Percentiles rank a stretch among this genome's conserved stretches.
Evolutionary conservation across 371 early-diverging fungal species (phyloP).

Genomic region (Sporodiniella umbellata): DNA sequence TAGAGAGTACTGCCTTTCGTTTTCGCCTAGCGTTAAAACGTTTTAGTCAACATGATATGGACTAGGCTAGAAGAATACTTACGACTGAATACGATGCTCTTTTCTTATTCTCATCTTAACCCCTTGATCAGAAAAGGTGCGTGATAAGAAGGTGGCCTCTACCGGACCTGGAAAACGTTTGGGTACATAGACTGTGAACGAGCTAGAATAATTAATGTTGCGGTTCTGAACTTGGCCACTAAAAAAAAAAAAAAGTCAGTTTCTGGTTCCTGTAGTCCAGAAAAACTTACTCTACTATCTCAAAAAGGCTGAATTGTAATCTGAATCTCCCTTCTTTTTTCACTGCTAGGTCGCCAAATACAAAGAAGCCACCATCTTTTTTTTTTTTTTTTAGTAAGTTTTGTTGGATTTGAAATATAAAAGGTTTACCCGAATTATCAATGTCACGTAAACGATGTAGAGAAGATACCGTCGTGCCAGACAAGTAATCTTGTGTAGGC

Average conservation of each 20-base stretch:
- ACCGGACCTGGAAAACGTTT: slow-evolving; percentile 93
- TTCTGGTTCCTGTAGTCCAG: no score
- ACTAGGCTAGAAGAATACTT: no score
- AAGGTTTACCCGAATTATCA: slow-evolving; percentile 42
- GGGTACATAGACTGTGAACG: slow-evolving; percentile 80
- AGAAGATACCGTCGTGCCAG: slow-evolving; percentile 49
- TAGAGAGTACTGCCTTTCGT: no score
- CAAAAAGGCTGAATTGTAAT: slow-evolving; percentile 86
- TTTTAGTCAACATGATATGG: no score
- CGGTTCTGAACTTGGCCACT: slow-evolving; percentile 34
- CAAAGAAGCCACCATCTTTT: slow-evolving; percentile 92
- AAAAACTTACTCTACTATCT: slow-evolving; percentile 67
- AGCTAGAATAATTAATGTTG: slow-evolving; percentile 48
- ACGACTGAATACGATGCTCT: slow-evolving; percentile 32
- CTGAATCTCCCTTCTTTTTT: slow-evolving; percentile 84
- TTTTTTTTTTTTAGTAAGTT: not conserved
- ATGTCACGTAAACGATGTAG: slow-evolving; percentile 39
- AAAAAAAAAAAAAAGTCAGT: not conserved
- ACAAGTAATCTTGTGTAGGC: slow-evolving; percentile 28
- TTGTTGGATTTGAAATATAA: no score
- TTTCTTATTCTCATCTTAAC: slow-evolving; percentile 46
- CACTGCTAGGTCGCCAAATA: slow-evolving; percentile 92
- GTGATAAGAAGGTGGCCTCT: slow-evolving; percentile 46
- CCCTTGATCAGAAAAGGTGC: slow-evolving; percentile 49
- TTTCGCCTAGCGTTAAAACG: slow-evolving; percentile 8